A percentile compares a stretch with the other conserved stretches of the same genome.
These are phyloP conservation scores for Sisymbrium altissimum DNA, from an alignment of 345 rosid genomes.

Conservation along the genomic window DNA sequence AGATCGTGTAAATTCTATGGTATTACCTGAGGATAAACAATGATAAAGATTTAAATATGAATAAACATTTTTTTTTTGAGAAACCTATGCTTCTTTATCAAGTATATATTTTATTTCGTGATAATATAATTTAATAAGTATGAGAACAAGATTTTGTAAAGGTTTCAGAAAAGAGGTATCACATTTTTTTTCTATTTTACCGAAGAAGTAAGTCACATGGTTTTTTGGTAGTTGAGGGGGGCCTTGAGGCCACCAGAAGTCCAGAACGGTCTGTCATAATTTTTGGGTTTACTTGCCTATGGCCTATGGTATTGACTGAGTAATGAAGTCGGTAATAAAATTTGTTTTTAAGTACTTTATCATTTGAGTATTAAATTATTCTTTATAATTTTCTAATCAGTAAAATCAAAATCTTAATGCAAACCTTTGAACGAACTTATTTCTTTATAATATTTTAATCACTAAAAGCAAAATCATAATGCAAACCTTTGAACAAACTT, in stretches of 20 bases:
- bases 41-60: not conserved
- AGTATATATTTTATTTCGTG: not conserved
- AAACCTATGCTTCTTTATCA: not conserved
- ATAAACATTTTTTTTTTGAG: not conserved
- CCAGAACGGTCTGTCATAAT: constrained; percentile 7
- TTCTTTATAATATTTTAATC: not conserved
- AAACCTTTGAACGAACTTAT: not conserved
- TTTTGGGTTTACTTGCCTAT: constrained; percentile 12
- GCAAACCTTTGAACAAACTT: not conserved
- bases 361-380: not conserved
- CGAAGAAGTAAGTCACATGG: not conserved
- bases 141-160: not conserved
- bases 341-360: not conserved
- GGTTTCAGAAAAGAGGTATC: too few species aligned
- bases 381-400: not conserved
- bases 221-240: constrained; percentile 7
- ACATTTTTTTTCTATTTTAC: too few species aligned
- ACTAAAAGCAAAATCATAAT: not conserved
- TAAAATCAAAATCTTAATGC: not conserved
- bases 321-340: not conserved
- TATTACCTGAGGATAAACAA: not conserved
- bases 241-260: not conserved
- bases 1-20: not conserved
- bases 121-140: not conserved
- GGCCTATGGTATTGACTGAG: not conserved